Evolutionary conservation across 495 filamentous ascomycete species (phyloP), one percentile per base, ranked within the genome.

Genomic region (Aspergillus steynii): DNA sequence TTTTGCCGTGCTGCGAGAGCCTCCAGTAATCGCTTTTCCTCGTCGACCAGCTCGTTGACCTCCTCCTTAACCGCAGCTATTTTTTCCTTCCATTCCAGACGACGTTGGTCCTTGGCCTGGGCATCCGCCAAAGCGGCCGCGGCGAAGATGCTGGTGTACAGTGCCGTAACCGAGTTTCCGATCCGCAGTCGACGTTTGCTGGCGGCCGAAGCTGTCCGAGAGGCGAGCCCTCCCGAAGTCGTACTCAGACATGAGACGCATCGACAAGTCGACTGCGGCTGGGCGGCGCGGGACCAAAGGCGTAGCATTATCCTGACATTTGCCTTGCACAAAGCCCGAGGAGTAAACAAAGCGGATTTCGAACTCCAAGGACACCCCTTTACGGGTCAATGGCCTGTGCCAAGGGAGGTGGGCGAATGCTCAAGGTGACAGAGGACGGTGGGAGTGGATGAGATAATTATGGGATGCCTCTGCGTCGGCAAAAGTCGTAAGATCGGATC

Each of bases 131-230:
- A 72, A 45, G 88, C 83, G 1, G 89, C 91, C n/a, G 85, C 84
- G 2, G 86, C 88, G 59, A 91, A 85, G 45, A 92, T 86, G 56
- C 87, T 85, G 3, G 87, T 86, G 66, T 91, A 92, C 61, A 85
- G 81, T 12, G 87, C 83, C 3, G 89, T 92, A 58, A 89, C 86
- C 15, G 88, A 76, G 72, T 89, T 86, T 65, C 80, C 83, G 64
- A 79, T 77, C 1, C 79, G 78, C 54, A 86, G 70, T 31, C 80
- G 81, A 67, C 77, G 78, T 47, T 78, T 72, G 53, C 82, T 78
- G 28, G 80, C 77, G 12, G 81, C 82, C 34, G 82, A 80, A n/a
- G 80, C 70, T 64, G 81, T 76, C 60, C 86, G 82, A 27, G 77
- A 78, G 54, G 80, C 71, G 47, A 87, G 62, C 32, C 78, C 77